A percentile compares a stretch with the other conserved stretches of the same genome.
These are phyloP conservation scores for Phaeodactylum tricornutum DNA, from an alignment of 108 stramenopile genomes.

Conservation along the genomic window DNA sequence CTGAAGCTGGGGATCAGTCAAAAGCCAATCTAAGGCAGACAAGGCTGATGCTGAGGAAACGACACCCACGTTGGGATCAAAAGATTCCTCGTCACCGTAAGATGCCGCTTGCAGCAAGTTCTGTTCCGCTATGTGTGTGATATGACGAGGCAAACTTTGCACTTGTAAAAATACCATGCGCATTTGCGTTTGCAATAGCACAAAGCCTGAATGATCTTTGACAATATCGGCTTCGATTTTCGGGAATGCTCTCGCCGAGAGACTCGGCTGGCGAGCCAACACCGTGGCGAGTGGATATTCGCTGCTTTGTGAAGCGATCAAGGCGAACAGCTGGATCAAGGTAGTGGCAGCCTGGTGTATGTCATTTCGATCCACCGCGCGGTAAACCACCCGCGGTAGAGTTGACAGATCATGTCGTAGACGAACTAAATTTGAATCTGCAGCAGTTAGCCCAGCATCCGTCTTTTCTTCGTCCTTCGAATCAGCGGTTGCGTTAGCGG, in stretches of 20 bases:
- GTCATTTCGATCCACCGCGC: slow-evolving; percentile 48
- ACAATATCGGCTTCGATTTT: not conserved
- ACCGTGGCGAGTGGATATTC: slow-evolving; percentile 60
- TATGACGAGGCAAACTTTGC: slow-evolving; percentile 59
- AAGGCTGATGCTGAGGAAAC: slow-evolving; percentile 54
- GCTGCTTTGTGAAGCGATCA: slow-evolving; percentile 50
- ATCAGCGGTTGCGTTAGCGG: not conserved
- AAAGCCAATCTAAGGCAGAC: slow-evolving; percentile 55
- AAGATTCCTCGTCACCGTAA: slow-evolving; percentile 8
- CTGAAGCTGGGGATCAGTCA: too few relatives aligned
- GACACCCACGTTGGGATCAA: slow-evolving; percentile 24
- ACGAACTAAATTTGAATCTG: not conserved
- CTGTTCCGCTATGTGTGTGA: slow-evolving; percentile 36
- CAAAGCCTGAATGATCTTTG: not conserved
- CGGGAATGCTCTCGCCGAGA: too few relatives aligned
- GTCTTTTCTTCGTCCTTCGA: slow-evolving; percentile 7
- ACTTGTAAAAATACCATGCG: slow-evolving; percentile 81
- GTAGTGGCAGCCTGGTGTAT: slow-evolving; percentile 55
- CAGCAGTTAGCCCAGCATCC: not conserved
- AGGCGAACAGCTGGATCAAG: slow-evolving; percentile 48
- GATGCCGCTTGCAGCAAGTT: slow-evolving; percentile 34
- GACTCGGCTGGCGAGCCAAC: slow-evolving; percentile 19
- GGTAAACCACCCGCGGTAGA: slow-evolving; percentile 57
- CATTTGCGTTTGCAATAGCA: slow-evolving; percentile 40
- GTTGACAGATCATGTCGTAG: slow-evolving; percentile 33